Evolutionary conservation across 169 alveolate genomes (phyloP), one percentile per base, ranked within the genome.

Genomic region (Plasmodium gaboni): DNA sequence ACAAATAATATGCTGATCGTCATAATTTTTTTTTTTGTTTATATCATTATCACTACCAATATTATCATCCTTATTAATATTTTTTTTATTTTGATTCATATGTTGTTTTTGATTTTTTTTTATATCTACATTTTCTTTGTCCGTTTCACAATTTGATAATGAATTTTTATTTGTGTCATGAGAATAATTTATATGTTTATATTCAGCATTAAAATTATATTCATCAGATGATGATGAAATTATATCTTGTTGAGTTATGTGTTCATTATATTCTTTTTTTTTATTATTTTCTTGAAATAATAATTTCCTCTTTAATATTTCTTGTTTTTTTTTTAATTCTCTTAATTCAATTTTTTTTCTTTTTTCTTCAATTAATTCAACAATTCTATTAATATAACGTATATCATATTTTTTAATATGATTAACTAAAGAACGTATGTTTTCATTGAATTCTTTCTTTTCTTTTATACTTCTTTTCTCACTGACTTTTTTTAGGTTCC

Each of bases 401-500:
- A 64, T 74, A 28, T 94, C 96, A 64, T 92, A 61, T 74, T 87
- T 91, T 59, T 93, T 93, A n/a, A 95, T 73, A 64, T 94, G 93
- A 24, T 94, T 95, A 1, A 94, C 94, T 2, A 96, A 89, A 7
- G 89, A 70, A 10, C 93, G 87, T 9, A 96, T 93, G 13, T 89
- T 71, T 44, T 95, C 97, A 44, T 94, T 95, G 70, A 87, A 96
- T 53, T 88, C 95, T 61, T 92, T 95, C 80, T 83, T 94, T 64
- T 95, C 97, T 65, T 93, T 95, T 51, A 63, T 26, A 44, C 97
- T 93, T 74, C 93, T 97, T 61, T 96, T 95, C 51, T 61, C 90
- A 0, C 65, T 53, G 1, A 17, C 70, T 68, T 70, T 83, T 46
- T 83, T 83, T 57, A 83, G 55, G 59, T 42, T 83, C 12, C 91